A percentile compares a stretch with the other conserved stretches of the same genome.
phyloP scores from a whole-genome alignment of 305 asterid genomes.

The Withania somnifera region DNA sequence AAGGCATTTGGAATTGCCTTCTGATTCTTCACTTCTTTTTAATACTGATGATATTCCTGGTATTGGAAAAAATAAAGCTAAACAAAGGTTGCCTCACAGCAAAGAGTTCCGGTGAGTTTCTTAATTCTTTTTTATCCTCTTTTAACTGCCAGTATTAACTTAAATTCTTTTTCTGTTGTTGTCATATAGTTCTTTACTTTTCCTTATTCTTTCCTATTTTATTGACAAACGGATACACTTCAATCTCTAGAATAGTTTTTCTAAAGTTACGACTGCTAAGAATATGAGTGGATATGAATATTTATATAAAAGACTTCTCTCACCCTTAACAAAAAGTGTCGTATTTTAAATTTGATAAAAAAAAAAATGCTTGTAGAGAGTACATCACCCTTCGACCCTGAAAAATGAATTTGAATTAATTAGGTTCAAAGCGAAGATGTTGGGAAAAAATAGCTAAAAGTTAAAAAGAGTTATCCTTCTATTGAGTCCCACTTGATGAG shows the following conservation, averaged over 20 bases:
- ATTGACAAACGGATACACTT: neutral
- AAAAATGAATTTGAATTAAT: too few species aligned
- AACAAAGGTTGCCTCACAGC: conserved; percentile 71
- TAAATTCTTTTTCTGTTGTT: neutral
- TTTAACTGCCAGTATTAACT: neutral
- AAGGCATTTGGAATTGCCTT: conserved; percentile 41
- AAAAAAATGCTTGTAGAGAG: neutral
- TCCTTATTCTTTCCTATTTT: neutral
- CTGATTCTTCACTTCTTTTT: conserved; percentile 42
- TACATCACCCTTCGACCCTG: neutral
- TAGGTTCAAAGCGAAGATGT: too few species aligned
- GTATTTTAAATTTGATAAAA: too few species aligned
- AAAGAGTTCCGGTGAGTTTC: conserved; percentile 64
- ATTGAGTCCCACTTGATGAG: neutral
- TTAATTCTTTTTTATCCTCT: too few species aligned
- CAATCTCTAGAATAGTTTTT: neutral
- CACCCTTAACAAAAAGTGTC: too few species aligned
- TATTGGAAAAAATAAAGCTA: conserved; percentile 21
- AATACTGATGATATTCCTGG: conserved; percentile 26
- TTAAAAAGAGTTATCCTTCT: neutral
- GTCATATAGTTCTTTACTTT: neutral
- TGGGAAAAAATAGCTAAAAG: neutral
- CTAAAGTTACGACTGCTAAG: too few species aligned
- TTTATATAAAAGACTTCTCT: too few species aligned
- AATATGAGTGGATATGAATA: too few species aligned